phyloP scores from a whole-genome alignment of 768 basidiomycete species.

The Boletus rubroflammeus region DNA sequence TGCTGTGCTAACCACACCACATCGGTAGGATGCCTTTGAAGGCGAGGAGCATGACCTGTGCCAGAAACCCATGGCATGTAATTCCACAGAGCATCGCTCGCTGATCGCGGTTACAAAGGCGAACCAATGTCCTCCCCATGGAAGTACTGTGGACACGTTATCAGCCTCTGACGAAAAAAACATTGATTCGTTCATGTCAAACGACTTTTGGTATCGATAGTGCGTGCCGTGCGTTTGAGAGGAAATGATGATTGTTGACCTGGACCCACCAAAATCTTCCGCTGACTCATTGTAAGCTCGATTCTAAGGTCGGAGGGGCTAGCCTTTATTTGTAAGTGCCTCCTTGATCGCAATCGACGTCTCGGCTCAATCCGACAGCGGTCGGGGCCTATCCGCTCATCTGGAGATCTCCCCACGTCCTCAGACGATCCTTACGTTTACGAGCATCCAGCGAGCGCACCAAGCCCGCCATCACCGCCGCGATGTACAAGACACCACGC shows the following conservation, averaged over 20 bases:
- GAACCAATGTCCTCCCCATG: neutral
- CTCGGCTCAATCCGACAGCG: neutral
- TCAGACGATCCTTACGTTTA: conserved; percentile 44
- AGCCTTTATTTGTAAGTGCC: neutral
- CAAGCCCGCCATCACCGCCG: conserved; percentile 38
- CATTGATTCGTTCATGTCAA: neutral
- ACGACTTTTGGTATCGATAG: neutral
- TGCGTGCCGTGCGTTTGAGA: neutral
- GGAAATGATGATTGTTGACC: neutral
- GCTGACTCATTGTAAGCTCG: neutral
- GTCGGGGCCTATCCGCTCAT: neutral
- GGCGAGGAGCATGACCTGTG: neutral
- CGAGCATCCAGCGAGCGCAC: conserved; percentile 41
- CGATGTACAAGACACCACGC: conserved; percentile 42
- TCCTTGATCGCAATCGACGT: neutral
- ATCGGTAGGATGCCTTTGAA: neutral
- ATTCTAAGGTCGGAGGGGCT: neutral
- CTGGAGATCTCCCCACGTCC: neutral
- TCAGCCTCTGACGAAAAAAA: neutral
- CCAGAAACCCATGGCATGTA: neutral
- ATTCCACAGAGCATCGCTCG: neutral
- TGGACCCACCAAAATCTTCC: neutral
- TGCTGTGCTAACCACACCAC: neutral
- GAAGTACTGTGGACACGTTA: neutral
- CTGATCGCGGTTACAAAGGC: neutral